Conservation (phyloP, 1,139 yeast genomes). For the Pichia sp. region DNA sequence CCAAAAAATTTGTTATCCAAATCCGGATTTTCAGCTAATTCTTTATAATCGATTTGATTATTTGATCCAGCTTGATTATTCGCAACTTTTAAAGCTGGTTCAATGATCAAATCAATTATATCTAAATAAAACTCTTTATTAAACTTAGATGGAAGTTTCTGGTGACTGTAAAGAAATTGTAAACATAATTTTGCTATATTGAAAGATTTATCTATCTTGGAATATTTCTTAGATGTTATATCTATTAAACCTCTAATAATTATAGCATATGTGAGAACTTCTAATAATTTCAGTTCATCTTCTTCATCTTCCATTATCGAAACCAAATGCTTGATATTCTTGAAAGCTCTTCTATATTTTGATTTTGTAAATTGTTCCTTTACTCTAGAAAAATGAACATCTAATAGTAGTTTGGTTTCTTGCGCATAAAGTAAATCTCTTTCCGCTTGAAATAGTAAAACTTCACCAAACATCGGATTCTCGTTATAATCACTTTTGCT, state of each 20-base stretch:
- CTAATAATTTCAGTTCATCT: constrained; percentile 36
- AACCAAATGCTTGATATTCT: constrained; percentile 39
- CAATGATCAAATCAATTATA: constrained; percentile 52
- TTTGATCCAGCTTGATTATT: constrained; percentile 21
- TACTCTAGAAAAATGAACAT: constrained; percentile 43
- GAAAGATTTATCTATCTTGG: constrained; percentile 42
- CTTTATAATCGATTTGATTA: constrained; percentile 37
- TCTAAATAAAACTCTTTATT: constrained; percentile 45
- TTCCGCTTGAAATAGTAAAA: constrained; percentile 54
- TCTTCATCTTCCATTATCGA: constrained; percentile 32
- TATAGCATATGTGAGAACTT: constrained; percentile 52
- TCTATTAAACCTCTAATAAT: constrained; percentile 54
- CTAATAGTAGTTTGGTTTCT: constrained; percentile 53
- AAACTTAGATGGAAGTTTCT: constrained; percentile 13
- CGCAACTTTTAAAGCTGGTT: constrained; percentile 60
- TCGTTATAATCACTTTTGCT: constrained; percentile 38
- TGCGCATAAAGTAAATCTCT: constrained; percentile 62
- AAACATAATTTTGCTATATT: constrained; percentile 58
- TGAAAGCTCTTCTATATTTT: constrained; percentile 59
- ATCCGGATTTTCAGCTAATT: constrained; percentile 37
- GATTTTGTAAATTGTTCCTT: constrained; percentile 51
- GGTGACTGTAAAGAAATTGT: constrained; percentile 37
- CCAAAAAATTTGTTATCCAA: constrained; percentile 34
- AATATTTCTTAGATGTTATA: constrained; percentile 55
- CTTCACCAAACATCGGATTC: constrained; percentile 41